Evolutionary conservation across 441 rosid genomes (phyloP).

Genomic region (Aquilaria agallochum): DNA sequence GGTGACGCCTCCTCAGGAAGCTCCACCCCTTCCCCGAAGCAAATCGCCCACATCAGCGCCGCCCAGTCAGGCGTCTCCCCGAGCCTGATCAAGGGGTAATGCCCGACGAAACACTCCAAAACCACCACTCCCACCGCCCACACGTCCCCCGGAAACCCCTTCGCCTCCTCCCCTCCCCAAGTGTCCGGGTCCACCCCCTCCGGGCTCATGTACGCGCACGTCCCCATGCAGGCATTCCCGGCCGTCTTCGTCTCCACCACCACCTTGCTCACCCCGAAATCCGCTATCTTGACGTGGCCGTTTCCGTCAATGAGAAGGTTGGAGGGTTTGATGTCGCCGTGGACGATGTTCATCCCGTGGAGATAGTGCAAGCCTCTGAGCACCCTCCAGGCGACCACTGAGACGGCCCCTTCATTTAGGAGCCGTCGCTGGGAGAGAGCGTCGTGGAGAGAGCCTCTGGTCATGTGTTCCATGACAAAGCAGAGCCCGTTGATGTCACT

Average conservation of each 20-base stretch:
- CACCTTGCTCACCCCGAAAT: conserved; percentile 38
- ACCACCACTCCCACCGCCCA: conserved; percentile 47
- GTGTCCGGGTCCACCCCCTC: conserved; percentile 45
- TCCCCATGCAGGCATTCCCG: conserved; percentile 26
- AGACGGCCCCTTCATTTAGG: conserved; percentile 32
- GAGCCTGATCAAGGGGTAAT: conserved; percentile 36
- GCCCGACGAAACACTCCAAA: conserved; percentile 42
- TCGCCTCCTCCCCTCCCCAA: conserved; percentile 28
- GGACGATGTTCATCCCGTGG: conserved; percentile 26
- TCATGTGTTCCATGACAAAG: conserved; percentile 71
- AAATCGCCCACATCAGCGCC: conserved; percentile 47
- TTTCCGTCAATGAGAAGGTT: conserved; percentile 26
- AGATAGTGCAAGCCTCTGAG: conserved; percentile 28
- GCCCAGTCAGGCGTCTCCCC: conserved; percentile 67
- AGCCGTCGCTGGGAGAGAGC: conserved; percentile 17
- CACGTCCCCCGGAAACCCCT: conserved; percentile 42
- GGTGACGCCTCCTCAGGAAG: conserved; percentile 41
- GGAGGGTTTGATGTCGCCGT: conserved; percentile 36
- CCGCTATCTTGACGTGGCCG: conserved; percentile 37
- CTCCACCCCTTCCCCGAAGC: conserved; percentile 39
- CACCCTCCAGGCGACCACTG: conserved; percentile 29
- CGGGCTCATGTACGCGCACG: conserved; percentile 57
- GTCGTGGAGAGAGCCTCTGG: conserved; percentile 47
- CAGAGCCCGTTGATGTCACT: conserved; percentile 27
- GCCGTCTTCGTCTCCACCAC: conserved; percentile 8